Evolutionary conservation across 805 yeast species (phyloP).

Genomic region (Candida anglica): DNA sequence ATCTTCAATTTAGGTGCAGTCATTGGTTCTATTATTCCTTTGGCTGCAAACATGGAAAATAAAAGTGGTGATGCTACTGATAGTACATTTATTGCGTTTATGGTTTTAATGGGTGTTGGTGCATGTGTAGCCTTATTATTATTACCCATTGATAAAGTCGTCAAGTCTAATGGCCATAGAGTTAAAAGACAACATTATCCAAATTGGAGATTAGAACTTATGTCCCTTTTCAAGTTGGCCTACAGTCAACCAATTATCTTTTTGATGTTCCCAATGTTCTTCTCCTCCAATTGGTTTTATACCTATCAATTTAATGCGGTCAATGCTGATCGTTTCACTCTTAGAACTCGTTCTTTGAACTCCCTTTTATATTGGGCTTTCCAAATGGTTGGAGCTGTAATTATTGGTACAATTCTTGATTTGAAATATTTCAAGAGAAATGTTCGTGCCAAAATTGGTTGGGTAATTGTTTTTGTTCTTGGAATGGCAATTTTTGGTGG

Average conservation of each 20-base stretch:
- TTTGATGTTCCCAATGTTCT: constrained; percentile 56
- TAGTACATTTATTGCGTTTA: constrained; percentile 53
- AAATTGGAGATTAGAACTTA: constrained; percentile 41
- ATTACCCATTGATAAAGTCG: constrained; percentile 47
- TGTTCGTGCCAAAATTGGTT: constrained; percentile 44
- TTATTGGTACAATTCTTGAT: constrained; percentile 48
- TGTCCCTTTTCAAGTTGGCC: constrained; percentile 35
- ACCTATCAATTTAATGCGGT: constrained; percentile 60
- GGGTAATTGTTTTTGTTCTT: constrained; percentile 31
- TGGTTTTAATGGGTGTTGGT: constrained; percentile 49
- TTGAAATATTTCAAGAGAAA: constrained; percentile 35
- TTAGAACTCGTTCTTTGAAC: constrained; percentile 60
- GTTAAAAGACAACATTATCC: constrained; percentile 45
- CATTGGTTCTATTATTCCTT: constrained; percentile 54
- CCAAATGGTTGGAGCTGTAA: constrained; percentile 55
- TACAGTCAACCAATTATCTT: constrained; percentile 41
- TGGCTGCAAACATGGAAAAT: constrained; percentile 45
- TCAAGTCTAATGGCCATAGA: constrained; percentile 40
- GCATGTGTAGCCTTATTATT: constrained; percentile 38
- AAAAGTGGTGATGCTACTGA: constrained; percentile 34
- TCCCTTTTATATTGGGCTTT: constrained; percentile 57
- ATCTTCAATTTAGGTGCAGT: constrained; percentile 62
- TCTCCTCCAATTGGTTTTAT: constrained; percentile 63
- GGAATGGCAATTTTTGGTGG: constrained; percentile 58
- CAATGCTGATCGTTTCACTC: constrained; percentile 51